Conservation (phyloP, 805 yeast species). For the Kazachstania africana region DNA sequence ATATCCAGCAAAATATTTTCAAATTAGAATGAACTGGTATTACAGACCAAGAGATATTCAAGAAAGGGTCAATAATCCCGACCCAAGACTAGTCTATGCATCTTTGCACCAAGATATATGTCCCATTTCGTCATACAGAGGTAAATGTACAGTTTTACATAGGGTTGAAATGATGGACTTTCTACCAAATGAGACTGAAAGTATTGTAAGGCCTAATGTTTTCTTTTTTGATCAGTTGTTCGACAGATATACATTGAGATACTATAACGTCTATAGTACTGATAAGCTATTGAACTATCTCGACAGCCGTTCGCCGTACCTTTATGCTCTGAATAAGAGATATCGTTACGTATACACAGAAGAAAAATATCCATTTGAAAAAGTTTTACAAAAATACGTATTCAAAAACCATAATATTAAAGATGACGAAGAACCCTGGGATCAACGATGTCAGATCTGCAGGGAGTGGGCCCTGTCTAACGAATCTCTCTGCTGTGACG, state of each 20-base stretch:
- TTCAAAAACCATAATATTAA: conserved; percentile 1
- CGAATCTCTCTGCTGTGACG: conserved; percentile 73
- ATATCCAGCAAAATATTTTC: conserved; percentile 41
- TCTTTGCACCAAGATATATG: conserved; percentile 81
- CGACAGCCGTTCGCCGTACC: conserved; percentile 33
- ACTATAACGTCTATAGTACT: conserved; percentile 70
- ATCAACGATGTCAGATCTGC: conserved; percentile 52
- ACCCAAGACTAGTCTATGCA: conserved; percentile 68
- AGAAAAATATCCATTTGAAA: conserved; percentile 22
- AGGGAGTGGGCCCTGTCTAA: conserved; percentile 71
- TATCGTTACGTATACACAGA: conserved; percentile 71
- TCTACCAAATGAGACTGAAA: conserved; percentile 32
- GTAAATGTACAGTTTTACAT: conserved; percentile 60
- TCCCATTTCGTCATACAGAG: conserved; percentile 64
- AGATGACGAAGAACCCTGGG: conserved; percentile 10
- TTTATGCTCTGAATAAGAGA: conserved; percentile 50
- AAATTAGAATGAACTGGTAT: conserved; percentile 78
- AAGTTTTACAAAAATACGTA: conserved; percentile 16
- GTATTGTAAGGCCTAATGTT: conserved; percentile 45
- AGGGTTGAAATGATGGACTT: conserved; percentile 48
- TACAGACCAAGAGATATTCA: conserved; percentile 81
- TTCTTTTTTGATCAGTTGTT: conserved; percentile 81
- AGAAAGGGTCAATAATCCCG: conserved; percentile 36
- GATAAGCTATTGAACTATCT: conserved; percentile 45
- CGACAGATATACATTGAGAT: conserved; percentile 74